These are phyloP conservation scores for Arthrinium phaeospermum DNA, from an alignment of 2,329 filamentous ascomycete genomes.

Conservation along the genomic window DNA sequence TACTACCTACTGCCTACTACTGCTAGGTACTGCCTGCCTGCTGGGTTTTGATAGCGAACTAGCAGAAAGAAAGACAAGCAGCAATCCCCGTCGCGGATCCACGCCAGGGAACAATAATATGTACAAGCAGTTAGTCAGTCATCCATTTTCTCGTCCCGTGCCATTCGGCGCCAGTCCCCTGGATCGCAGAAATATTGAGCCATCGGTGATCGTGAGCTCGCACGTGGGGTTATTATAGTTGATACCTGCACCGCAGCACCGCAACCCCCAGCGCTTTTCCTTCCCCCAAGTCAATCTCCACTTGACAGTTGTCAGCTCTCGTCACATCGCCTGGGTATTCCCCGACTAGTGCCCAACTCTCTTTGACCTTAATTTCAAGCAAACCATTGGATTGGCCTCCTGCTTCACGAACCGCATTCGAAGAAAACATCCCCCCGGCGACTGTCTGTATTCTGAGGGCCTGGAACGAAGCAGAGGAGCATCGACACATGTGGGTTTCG, in stretches of 20 bases:
- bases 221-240: neutral
- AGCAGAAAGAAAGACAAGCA: neutral
- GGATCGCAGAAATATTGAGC: neutral
- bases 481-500: neutral
- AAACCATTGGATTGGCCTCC: neutral
- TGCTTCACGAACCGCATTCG: neutral
- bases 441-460: neutral
- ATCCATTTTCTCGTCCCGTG: constrained; percentile 9
- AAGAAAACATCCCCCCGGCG: neutral
- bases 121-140: neutral
- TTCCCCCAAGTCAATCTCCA: neutral
- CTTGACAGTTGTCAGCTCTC: constrained; percentile 8
- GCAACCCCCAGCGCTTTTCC: neutral
- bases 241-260: neutral
- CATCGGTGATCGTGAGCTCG: constrained; percentile 6
- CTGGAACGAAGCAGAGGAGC: neutral
- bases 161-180: neutral
- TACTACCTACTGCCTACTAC: too few relatives aligned
- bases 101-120: neutral
- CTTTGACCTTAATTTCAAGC: neutral
- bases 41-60: neutral
- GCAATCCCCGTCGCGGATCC: neutral
- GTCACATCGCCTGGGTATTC: neutral
- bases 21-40: neutral
- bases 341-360: neutral